A percentile compares a stretch with the other conserved stretches of the same genome.
phyloP scores from a whole-genome alignment of 2,329 filamentous ascomycete genomes.

The Alternaria novae-zelandiae region DNA sequence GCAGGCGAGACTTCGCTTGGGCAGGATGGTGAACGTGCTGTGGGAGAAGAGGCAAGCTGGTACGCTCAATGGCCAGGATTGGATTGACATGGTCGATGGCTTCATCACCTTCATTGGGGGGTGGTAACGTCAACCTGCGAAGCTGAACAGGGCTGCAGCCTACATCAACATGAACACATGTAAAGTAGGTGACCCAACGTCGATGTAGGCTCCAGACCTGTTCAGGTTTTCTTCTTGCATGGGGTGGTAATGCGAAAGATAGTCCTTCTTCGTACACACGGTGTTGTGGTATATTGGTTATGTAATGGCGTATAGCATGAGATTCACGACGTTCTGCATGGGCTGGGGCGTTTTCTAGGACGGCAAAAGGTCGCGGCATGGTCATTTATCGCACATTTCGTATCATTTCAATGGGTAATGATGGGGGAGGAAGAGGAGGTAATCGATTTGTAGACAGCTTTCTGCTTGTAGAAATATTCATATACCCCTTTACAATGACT shows the following conservation, averaged over 20 bases:
- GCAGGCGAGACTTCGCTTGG: slow-evolving; percentile 28
- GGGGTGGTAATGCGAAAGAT: not conserved
- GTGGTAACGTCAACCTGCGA: slow-evolving; percentile 15
- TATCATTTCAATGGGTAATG: not conserved
- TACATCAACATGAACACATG: not conserved
- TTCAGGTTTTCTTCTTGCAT: not conserved
- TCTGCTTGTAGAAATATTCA: not conserved
- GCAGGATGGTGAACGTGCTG: slow-evolving; percentile 30
- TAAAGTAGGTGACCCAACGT: too few relatives aligned
- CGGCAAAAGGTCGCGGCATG: not conserved
- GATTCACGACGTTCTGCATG: not conserved
- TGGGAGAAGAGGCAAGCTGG: slow-evolving; percentile 45
- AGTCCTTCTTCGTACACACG: not conserved
- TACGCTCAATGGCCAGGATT: slow-evolving; percentile 41
- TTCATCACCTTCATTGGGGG: slow-evolving; percentile 44
- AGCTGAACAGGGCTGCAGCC: not conserved
- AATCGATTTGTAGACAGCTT: not conserved
- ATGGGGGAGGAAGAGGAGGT: not conserved
- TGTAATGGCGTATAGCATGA: not conserved
- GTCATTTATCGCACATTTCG: not conserved
- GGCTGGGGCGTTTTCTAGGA: not conserved
- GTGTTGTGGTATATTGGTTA: not conserved
- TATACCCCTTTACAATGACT: not conserved
- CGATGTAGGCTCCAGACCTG: not conserved
- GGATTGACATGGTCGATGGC: slow-evolving; percentile 44